These are phyloP conservation scores for Lasiosphaeria ovina DNA, from an alignment of 495 filamentous ascomycete species.

Conservation along the genomic window DNA sequence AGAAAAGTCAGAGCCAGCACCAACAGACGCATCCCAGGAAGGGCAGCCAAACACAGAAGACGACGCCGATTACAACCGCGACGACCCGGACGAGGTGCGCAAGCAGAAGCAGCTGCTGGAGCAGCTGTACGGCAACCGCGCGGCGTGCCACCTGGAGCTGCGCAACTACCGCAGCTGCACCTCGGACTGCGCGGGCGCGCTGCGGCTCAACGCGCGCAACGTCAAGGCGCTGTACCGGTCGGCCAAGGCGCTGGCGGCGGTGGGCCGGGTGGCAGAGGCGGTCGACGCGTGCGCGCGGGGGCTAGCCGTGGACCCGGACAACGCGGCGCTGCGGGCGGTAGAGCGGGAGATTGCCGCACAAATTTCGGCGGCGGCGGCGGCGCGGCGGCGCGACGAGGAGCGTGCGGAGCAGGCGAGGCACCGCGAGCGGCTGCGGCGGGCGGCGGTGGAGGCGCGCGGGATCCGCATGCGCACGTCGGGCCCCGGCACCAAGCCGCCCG, in stretches of 20 bases:
- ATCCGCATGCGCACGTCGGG: slow-evolving; percentile 65
- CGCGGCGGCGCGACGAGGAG: slow-evolving; percentile 48
- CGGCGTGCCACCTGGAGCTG: slow-evolving; percentile 72
- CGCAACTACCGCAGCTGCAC: slow-evolving; percentile 80
- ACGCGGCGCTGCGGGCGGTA: slow-evolving; percentile 54
- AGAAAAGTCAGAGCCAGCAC: slow-evolving; percentile 27
- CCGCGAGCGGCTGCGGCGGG: slow-evolving; percentile 57
- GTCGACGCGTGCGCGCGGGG: slow-evolving; percentile 71
- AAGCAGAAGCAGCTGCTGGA: slow-evolving; percentile 64
- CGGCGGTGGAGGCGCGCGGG: slow-evolving; percentile 71
- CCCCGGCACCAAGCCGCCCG: slow-evolving; percentile 55
- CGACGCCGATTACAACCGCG: slow-evolving; percentile 39
- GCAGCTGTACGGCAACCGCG: slow-evolving; percentile 78
- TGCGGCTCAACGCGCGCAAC: slow-evolving; percentile 73
- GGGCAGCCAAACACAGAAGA: neutral
- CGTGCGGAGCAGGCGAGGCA: slow-evolving; percentile 45
- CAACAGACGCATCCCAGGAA: slow-evolving; percentile 7
- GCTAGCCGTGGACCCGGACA: slow-evolving; percentile 60
- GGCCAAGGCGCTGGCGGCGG: slow-evolving; percentile 67
- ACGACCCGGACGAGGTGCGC: slow-evolving; percentile 49
- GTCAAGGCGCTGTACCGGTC: slow-evolving; percentile 89
- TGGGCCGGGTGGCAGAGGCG: slow-evolving; percentile 72
- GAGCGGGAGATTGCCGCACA: slow-evolving; percentile 54
- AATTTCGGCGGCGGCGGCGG: slow-evolving; percentile 34
- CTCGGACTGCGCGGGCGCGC: slow-evolving; percentile 74